Base-by-base conservation (phyloP, 2,329 filamentous ascomycete species). In the Cladophialophora carrionii region DNA sequence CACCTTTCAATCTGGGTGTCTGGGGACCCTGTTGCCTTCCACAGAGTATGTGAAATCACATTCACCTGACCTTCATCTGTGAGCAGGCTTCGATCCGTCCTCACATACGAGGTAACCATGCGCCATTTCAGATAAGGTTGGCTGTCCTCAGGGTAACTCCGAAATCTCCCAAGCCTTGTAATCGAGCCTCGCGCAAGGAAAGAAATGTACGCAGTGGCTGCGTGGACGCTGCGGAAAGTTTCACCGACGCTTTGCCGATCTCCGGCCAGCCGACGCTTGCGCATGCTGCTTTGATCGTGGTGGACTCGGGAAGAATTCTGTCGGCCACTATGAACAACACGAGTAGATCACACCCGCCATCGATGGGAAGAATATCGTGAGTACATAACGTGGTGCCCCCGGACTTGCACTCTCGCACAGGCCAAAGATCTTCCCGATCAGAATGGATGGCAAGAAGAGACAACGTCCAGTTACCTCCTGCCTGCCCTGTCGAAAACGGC, bases 391-490 rank as follows among this genome's bases (percentile, higher is more conserved):
- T 14, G 26, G 48, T 29, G 4, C 26, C 17, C 5, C 26, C 26
- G 20, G 22, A 8, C 48, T 20, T 52, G 22, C 24, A 51, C 31
- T 14, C 41, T 43, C n/a, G 8, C 34, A 22, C 14, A 14, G 48
- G 56, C 12, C 24, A 34, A 17, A 60, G 59, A 29, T 51, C 31
- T 46, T 54, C 54, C 26, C 20, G 63, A 53, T 22, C 49, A 12
- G 20, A 34, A 62, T 62, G 60, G 53, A 62, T 6, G 34, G 24
- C 48, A 55, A 57, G 67, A 68, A 65, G 54, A 55, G 67, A 26
- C 51, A 54, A 53, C 61, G 67, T 24, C 67, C 67, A 29, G 67
- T 69, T 7, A 69, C 55, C 41, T 63, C 57, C 48, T 69, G 67
- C 46, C 56, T 69, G 4, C 58, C 55, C 2, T 69, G 67, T 49